Base-by-base conservation (phyloP, 176 grass and related monocot genomes). In the Aechmea fasciata region DNA sequence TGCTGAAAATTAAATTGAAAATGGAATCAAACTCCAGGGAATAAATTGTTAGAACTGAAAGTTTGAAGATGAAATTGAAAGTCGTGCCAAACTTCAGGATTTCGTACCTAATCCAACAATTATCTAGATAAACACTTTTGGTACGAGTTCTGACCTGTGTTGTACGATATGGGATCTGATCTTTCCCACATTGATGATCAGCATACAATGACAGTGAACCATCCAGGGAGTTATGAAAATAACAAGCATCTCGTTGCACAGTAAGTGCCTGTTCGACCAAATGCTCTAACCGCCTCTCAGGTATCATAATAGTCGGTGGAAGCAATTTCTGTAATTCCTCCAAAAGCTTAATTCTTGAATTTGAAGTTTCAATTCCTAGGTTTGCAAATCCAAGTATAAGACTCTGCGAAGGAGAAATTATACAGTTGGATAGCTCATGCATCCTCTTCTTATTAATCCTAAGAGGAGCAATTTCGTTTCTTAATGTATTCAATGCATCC, bases 211-310 rank as follows among this genome's bases (percentile, higher is more conserved):
- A 91, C 49, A 96, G 80, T 49, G 63, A 69, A 48, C 77, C 75
- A 81, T 88, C 92, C 54, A 77, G 52, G 82, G 86, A 96, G 73
- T 96, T 96, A 81, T 96, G 92, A 69, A 91, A 91, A 86, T 88
- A 96, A 70, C 92, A 96, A 67, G 83, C 82, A 79, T 87, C 92
- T 0, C 78, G 79, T 78, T 96, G 92, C 13, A 96, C 85, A 54
- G 61, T 82, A 67, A 96, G 84, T 63, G 92, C 85, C 70, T 96
- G 88, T 69, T 96, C 85, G 80, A 96, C 73, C 77, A 91, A 72
- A 69, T 96, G 77, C 67, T 96, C 92, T 49, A 96, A 71, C 71
- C 92, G 85, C 73, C 78, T 96, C 75, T 96, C 92, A 6, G 88
- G 92, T 77, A 91, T 81, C 88, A 96, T 86, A 73, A 96, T 75